phyloP scores from a whole-genome alignment of 306 rosid genomes.

The Gleditsia sinensis region DNA sequence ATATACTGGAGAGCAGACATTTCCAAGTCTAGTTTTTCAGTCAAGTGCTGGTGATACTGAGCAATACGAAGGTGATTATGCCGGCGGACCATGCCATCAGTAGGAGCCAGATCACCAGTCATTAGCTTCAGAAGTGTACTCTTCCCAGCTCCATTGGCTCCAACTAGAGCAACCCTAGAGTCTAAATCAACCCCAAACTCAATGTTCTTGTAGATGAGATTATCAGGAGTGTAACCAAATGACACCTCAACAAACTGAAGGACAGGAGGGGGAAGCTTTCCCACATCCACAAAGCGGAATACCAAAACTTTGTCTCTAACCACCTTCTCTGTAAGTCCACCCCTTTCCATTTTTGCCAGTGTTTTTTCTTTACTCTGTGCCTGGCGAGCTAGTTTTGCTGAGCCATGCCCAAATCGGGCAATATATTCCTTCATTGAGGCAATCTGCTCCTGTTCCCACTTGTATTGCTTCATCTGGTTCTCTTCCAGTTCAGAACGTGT shows the following conservation, averaged over 20 bases:
- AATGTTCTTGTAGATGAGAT: constrained; percentile 81
- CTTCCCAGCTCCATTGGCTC: constrained; percentile 99
- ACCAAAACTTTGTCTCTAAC: constrained; percentile 76
- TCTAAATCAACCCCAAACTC: constrained; percentile 97
- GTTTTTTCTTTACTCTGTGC: constrained; percentile 99
- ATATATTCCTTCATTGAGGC: constrained; percentile 93
- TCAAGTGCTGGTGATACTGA: constrained; percentile 91
- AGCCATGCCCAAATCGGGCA: constrained; percentile 98
- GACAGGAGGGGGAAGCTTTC: constrained; percentile 98
- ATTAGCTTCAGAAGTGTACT: constrained; percentile 95
- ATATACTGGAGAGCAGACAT: constrained; percentile 79
- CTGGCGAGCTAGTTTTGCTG: constrained; percentile 97
- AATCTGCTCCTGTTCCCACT: constrained; percentile 99
- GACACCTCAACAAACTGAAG: constrained; percentile 95
- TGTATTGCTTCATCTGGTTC: constrained; percentile 98
- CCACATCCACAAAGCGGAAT: constrained; percentile 93
- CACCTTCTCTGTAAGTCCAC: constrained; percentile 96
- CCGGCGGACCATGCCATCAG: constrained; percentile 96
- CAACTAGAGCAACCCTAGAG: constrained; percentile 92
- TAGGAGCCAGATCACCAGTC: constrained; percentile 87
- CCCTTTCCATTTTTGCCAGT: constrained; percentile 96
- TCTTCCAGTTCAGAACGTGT: constrained; percentile 94
- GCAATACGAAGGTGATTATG: constrained; percentile 99
- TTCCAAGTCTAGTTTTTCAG: constrained; percentile 92
- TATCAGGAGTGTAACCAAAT: constrained; percentile 93